A percentile compares a stretch with the other conserved stretches of the same genome.
Conservation (phyloP, 257 asterid species). For the Solanum rostratum region DNA sequence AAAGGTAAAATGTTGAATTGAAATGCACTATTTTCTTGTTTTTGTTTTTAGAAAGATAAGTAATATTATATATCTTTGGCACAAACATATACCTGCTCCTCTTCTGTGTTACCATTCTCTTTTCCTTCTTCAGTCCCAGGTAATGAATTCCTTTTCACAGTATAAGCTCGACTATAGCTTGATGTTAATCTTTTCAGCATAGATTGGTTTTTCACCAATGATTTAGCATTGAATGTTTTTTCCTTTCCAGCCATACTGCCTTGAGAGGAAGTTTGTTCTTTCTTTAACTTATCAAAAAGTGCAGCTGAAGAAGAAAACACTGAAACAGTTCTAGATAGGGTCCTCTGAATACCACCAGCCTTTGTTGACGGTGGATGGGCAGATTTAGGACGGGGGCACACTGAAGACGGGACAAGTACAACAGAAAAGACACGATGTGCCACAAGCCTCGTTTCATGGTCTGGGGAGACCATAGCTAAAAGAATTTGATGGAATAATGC, state of each 20-base stretch:
- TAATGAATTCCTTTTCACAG: constrained; percentile 33
- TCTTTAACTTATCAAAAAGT: constrained; percentile 39
- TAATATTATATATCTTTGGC: background rate
- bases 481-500: constrained; percentile 67
- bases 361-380: constrained; percentile 15
- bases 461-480: constrained; percentile 59
- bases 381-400: constrained; percentile 37
- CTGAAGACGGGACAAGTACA: constrained; percentile 69
- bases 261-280: constrained; percentile 21
- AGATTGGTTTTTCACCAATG: constrained; percentile 30
- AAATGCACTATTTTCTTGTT: background rate
- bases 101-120: constrained; percentile 26
- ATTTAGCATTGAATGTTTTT: constrained; percentile 23
- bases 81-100: constrained; percentile 35
- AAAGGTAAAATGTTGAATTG: background rate
- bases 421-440: constrained; percentile 68
- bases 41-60: background rate
- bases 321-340: constrained; percentile 57
- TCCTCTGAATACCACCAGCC: constrained; percentile 37
- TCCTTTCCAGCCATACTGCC: constrained; percentile 26
- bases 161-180: constrained; percentile 34
- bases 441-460: constrained; percentile 62
- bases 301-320: constrained; percentile 68
- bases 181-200: constrained; percentile 47
- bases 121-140: constrained; percentile 15